These are phyloP conservation scores for Russula ochroleuca DNA, from an alignment of 768 basidiomycete species.

Conservation along the genomic window DNA sequence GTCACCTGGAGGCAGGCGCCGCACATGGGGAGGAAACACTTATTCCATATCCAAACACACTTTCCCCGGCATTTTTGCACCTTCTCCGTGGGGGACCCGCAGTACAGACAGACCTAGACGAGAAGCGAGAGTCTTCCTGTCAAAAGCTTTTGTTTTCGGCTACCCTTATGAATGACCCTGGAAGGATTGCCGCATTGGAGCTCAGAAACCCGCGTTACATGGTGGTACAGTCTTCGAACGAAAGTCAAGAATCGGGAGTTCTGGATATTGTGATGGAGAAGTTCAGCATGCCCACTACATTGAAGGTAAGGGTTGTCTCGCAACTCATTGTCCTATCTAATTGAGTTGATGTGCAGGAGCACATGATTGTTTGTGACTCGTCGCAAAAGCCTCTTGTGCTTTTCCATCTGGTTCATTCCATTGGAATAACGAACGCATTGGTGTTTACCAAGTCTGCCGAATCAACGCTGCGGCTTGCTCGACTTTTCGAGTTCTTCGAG, in stretches of 20 bases:
- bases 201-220: slow-evolving; percentile 83
- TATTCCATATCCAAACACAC: slow-evolving; percentile 46
- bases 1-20: slow-evolving; percentile 3
- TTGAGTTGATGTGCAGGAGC: slow-evolving; percentile 52
- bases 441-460: slow-evolving; percentile 98
- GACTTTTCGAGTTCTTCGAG: slow-evolving; percentile 79
- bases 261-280: slow-evolving; percentile 66
- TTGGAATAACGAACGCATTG: slow-evolving; percentile 61
- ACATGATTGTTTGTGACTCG: slow-evolving; percentile 76
- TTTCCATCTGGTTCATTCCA: slow-evolving; percentile 74
- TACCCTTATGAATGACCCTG: slow-evolving; percentile 89
- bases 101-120: slow-evolving; percentile 50
- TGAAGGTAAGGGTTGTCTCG: slow-evolving; percentile 50
- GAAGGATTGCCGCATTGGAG: slow-evolving; percentile 81
- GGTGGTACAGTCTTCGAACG: slow-evolving; percentile 57
- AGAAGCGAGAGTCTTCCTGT: slow-evolving; percentile 60
- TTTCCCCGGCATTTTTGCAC: slow-evolving; percentile 57
- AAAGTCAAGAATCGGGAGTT: slow-evolving; percentile 36
- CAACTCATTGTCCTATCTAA: slow-evolving; percentile 6
- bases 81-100: slow-evolving; percentile 40
- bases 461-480: slow-evolving; percentile 77
- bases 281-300: slow-evolving; percentile 74
- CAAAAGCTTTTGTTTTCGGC: slow-evolving; percentile 97
- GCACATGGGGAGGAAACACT: not conserved
- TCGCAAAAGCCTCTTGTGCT: slow-evolving; percentile 84